phyloP scores from a whole-genome alignment of 2,329 filamentous ascomycete species.

The Byssochlamys sp. region DNA sequence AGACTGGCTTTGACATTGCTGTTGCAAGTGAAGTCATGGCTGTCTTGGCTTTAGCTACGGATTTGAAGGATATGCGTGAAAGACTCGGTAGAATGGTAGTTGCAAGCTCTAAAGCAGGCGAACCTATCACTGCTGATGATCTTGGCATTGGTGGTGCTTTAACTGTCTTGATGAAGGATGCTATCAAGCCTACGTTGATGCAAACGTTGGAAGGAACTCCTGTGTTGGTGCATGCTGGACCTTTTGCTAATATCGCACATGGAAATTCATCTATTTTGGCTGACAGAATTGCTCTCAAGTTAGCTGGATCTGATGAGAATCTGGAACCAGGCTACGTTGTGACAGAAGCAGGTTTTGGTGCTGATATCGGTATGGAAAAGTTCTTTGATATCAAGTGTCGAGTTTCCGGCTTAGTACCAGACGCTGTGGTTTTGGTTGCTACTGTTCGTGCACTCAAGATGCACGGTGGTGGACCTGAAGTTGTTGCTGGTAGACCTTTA shows the following conservation, averaged over 20 bases:
- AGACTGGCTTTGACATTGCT: conserved; percentile 94
- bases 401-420: conserved; percentile 80
- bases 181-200: conserved; percentile 98
- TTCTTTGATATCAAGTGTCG: conserved; percentile 99
- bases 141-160: conserved; percentile 85
- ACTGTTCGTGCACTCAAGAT: conserved; percentile 94
- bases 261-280: conserved; percentile 92
- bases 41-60: conserved; percentile 88
- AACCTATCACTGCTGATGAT: conserved; percentile 91
- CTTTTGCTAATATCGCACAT: conserved; percentile 96
- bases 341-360: conserved; percentile 95
- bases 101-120: conserved; percentile 71
- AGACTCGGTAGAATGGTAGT: conserved; percentile 92
- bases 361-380: conserved; percentile 97
- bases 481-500: conserved; percentile 76
- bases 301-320: conserved; percentile 82
- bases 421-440: conserved; percentile 88
- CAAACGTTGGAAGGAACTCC: conserved; percentile 94
- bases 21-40: conserved; percentile 98
- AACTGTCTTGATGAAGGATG: conserved; percentile 91
- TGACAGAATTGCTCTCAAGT: conserved; percentile 89
- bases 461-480: conserved; percentile 90
- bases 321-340: conserved; percentile 78
- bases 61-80: conserved; percentile 79
- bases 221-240: conserved; percentile 92